Conservation (phyloP, 352 stramenopile species). For the Phytopythium delawarense region DNA sequence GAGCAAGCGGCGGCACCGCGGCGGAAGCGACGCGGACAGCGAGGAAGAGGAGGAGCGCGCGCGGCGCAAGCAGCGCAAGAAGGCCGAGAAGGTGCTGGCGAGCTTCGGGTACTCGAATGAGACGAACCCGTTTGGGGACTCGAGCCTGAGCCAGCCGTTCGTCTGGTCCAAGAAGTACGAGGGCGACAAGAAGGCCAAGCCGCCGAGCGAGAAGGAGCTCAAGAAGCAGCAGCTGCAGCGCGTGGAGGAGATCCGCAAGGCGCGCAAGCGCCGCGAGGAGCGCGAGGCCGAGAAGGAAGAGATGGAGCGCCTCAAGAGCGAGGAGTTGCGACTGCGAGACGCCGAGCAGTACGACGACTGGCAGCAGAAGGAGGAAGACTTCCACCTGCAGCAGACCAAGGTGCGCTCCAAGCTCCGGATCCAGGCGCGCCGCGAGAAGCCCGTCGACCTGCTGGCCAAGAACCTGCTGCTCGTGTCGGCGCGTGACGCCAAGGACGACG, state of each 20-base stretch:
- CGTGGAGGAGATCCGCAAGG: conserved; percentile 96
- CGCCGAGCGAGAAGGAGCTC: conserved; percentile 42
- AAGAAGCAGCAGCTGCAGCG: conserved; percentile 75
- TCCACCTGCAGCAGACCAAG: conserved; percentile 93
- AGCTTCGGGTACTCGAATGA: conserved; percentile 97
- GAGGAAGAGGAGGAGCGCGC: conserved; percentile 39
- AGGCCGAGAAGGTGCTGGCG: conserved; percentile 70
- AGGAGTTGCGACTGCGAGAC: conserved; percentile 95
- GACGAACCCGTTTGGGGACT: conserved; percentile 98
- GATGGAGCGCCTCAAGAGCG: conserved; percentile 93
- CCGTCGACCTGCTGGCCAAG: conserved; percentile 97
- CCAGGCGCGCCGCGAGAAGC: conserved; percentile 90
- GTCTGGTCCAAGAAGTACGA: conserved; percentile 97
- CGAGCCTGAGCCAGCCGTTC: conserved; percentile 96
- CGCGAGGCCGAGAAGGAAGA: conserved; percentile 92
- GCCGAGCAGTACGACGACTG: conserved; percentile 97
- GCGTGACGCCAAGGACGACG: conserved; percentile 62
- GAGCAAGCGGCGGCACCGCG: conserved; percentile 20
- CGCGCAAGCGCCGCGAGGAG: conserved; percentile 85
- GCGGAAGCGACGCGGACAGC: conserved; percentile 16
- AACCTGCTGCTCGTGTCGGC: conserved; percentile 96
- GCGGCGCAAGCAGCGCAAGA: conserved; percentile 60
- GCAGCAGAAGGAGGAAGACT: conserved; percentile 98
- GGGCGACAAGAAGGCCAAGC: conserved; percentile 9
- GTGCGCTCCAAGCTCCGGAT: conserved; percentile 89